Percentiles rank a stretch among this genome's conserved stretches.
These are phyloP conservation scores for Funneliformis geosporum DNA, from an alignment of 192 early-diverging fungal genomes.

Conservation along the genomic window DNA sequence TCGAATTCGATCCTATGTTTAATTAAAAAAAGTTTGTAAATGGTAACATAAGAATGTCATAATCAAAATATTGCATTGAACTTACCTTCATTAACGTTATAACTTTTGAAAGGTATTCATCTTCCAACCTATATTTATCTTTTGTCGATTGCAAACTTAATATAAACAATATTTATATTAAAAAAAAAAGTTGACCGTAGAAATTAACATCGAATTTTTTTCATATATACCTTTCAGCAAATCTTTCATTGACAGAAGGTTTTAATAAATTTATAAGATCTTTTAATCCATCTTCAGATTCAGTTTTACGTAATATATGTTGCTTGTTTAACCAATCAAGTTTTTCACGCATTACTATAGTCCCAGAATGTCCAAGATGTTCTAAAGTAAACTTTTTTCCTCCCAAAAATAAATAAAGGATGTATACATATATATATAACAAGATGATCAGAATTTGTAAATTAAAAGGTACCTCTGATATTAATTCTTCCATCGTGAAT, in stretches of 20 bases:
- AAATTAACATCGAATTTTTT: neutral
- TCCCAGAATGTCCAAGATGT: constrained; percentile 60
- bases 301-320: constrained; percentile 54
- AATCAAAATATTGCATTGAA: neutral
- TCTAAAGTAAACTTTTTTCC: constrained; percentile 59
- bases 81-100: constrained; percentile 51
- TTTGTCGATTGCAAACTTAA: constrained; percentile 37
- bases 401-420: neutral
- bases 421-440: neutral
- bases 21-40: neutral
- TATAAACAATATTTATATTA: neutral
- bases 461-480: constrained; percentile 45
- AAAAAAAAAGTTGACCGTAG: neutral
- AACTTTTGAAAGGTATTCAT: constrained; percentile 48
- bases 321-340: constrained; percentile 77
- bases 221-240: constrained; percentile 33
- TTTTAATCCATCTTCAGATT: constrained; percentile 44
- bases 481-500: constrained; percentile 62
- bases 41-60: neutral
- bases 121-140: constrained; percentile 31
- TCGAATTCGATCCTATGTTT: constrained; percentile 52
- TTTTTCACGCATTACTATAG: constrained; percentile 67
- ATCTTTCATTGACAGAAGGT: constrained; percentile 35
- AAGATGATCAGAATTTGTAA: neutral
- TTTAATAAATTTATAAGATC: constrained; percentile 45